Base-by-base conservation (phyloP, 352 stramenopile genomes). In the Phytophthora uliginosa region DNA sequence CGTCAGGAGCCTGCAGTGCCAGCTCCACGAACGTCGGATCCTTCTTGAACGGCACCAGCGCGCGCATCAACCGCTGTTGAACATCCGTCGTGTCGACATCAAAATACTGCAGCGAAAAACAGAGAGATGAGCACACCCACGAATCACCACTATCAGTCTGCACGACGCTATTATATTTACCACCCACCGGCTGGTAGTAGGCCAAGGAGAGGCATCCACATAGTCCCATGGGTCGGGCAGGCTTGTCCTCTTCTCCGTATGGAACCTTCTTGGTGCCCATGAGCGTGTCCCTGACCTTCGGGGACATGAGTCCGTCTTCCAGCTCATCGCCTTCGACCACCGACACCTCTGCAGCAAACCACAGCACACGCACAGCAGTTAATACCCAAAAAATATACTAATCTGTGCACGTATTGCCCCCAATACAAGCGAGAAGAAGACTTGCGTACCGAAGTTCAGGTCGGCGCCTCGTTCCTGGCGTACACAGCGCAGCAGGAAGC, bases 61-160 rank as follows among this genome's bases (percentile, higher is more conserved):
- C 87, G 38, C 86, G 85, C 52, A 88, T 77, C 31, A 97, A 60
- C 42, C 90, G 90, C 63, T 89, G 79, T 60, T 95, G 88, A 45
- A 97, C 85, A 69, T 97, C 88, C 33, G 64, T 64, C 20, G 90
- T 97, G 72, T 97, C 90, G 2, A 97, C 90, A 57, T 97, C 87
- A 66, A 97, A 97, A 55, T 94, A 95, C 90, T 97, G 55, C 18
- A 68, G 40, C 24, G 58, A 34, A 7, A 18, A 20, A 9, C 12
- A 50, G 7, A 54, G n/a, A 54, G 47, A 31, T 15, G 7, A 64
- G 18, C 66, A 48, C n/a, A 33, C 12, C 61, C 50, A 36, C 18
- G 31, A 7, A 17, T 55, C 45, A 38, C 15, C 24, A 40, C 4
- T 58, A 38, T 34, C 15, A 54, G 20, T 1, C 7, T 15, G 50